A percentile compares a stretch with the other conserved stretches of the same genome.
These are phyloP conservation scores for Thermochaetoides thermophila DNA, from an alignment of 495 filamentous ascomycete genomes.

Conservation along the genomic window DNA sequence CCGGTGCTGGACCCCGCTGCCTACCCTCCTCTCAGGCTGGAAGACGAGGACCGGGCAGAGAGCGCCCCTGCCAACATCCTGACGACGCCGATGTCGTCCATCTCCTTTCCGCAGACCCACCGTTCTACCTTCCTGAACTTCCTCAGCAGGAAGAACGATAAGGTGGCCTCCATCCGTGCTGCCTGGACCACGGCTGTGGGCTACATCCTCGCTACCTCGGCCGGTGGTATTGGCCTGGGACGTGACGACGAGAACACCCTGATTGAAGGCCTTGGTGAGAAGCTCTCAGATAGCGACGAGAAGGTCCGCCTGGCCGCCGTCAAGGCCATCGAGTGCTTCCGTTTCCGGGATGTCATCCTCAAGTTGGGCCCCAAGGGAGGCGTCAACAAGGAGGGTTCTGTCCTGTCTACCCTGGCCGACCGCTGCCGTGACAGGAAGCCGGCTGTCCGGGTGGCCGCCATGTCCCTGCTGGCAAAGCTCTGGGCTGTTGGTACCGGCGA, in stretches of 20 bases:
- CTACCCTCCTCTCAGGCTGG: conserved; percentile 61
- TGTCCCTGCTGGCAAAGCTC: conserved; percentile 65
- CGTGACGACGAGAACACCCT: conserved; percentile 59
- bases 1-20: conserved; percentile 60
- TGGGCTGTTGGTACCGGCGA: conserved; percentile 88
- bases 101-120: conserved; percentile 72
- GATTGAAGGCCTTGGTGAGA: conserved; percentile 56
- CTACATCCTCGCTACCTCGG: conserved; percentile 65
- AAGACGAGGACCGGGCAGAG: conserved; percentile 35
- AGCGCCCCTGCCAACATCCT: conserved; percentile 43
- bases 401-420: conserved; percentile 70
- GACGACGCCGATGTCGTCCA: conserved; percentile 62
- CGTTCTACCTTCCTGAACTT: conserved; percentile 65
- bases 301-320: conserved; percentile 80
- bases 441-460: conserved; percentile 68
- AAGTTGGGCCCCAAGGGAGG: conserved; percentile 66
- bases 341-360: conserved; percentile 59
- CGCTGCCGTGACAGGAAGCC: conserved; percentile 77
- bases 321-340: conserved; percentile 61
- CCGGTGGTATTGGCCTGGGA: conserved; percentile 71
- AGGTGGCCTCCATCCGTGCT: conserved; percentile 60
- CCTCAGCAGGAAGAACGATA: conserved; percentile 70
- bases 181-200: conserved; percentile 78
- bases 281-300: conserved; percentile 80
- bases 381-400: conserved; percentile 49